Conservation (phyloP, 129 eudicot species). For the Scalesia atractyloides region DNA sequence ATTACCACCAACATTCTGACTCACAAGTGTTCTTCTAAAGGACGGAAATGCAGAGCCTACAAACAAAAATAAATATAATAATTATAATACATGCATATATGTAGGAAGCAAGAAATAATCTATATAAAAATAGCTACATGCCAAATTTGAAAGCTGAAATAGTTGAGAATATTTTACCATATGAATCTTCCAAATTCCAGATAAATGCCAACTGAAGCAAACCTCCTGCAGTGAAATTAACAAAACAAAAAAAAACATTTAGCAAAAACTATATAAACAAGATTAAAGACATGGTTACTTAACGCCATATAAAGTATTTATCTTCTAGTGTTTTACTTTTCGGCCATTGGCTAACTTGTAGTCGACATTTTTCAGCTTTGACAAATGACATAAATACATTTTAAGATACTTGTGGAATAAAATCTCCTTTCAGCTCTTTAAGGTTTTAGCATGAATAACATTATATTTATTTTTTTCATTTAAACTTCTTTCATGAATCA, state of each 20-base stretch:
- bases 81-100: too few species aligned
- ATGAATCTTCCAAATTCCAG: constrained; percentile 70
- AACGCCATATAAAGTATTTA: too few species aligned
- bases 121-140: constrained; percentile 9
- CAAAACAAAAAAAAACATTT: constrained; percentile 17
- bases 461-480: too few species aligned
- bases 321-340: too few species aligned
- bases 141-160: background rate
- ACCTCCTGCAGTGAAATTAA: constrained; percentile 55
- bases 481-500: too few species aligned
- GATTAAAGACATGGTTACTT: background rate
- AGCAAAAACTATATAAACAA: background rate
- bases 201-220: constrained; percentile 73
- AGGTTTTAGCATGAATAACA: too few species aligned
- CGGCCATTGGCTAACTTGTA: too few species aligned
- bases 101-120: constrained; percentile 12
- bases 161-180: constrained; percentile 47
- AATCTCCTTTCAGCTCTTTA: too few species aligned
- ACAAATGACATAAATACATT: too few species aligned
- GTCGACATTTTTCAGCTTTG: too few species aligned
- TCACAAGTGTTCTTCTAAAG: constrained; percentile 46
- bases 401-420: too few species aligned
- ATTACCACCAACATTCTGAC: constrained; percentile 34
- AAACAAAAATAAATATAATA: too few species aligned
- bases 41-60: constrained; percentile 54